Conservation (phyloP, 1,139 yeast species). For the Trichomonascaceae sp. region DNA sequence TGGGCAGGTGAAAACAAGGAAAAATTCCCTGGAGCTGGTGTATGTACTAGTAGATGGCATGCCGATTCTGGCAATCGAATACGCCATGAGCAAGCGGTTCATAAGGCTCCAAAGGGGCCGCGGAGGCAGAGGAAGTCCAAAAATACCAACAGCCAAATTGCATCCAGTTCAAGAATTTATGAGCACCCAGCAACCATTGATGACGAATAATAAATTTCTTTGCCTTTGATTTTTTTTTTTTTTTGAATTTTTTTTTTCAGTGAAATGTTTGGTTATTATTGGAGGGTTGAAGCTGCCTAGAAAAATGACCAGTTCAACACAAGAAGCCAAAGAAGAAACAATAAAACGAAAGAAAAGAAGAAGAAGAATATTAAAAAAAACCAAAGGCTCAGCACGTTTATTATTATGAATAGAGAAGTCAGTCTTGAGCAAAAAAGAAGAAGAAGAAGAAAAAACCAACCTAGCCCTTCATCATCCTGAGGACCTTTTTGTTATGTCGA, state of each 20-base stretch:
- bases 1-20: slow-evolving; percentile 25
- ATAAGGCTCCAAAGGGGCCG: slow-evolving; percentile 15
- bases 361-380: neutral
- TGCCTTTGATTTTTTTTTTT: neutral
- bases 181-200: neutral
- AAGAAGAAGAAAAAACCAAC: neutral
- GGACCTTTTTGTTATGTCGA: neutral
- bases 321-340: neutral
- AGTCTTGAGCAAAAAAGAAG: neutral
- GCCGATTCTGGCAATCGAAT: slow-evolving; percentile 28
- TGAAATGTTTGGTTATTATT: neutral
- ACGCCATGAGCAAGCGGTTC: slow-evolving; percentile 28
- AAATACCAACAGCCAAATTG: neutral
- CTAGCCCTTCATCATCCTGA: neutral
- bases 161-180: neutral
- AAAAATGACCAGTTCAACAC: neutral
- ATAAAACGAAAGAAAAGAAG: neutral
- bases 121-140: neutral
- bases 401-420: neutral
- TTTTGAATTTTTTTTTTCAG: neutral
- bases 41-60: slow-evolving; percentile 29
- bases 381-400: neutral
- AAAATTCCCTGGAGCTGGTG: slow-evolving; percentile 24
- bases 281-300: neutral
- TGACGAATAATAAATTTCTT: neutral